Percentiles rank a stretch among this genome's conserved stretches.
phyloP scores from a whole-genome alignment of 805 yeast species.

The Cyberlindnera veronae region DNA sequence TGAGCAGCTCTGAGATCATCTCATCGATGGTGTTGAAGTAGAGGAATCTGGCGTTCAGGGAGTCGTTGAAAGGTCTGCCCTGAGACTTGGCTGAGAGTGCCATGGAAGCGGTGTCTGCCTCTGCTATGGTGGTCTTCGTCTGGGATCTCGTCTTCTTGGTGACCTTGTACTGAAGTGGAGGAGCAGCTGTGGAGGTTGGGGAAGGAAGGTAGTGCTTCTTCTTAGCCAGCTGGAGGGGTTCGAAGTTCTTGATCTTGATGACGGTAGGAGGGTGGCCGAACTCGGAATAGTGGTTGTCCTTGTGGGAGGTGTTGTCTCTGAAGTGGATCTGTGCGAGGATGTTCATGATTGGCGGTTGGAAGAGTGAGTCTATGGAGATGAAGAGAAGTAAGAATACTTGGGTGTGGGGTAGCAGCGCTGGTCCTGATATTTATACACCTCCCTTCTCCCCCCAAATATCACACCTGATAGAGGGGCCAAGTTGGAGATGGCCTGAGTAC shows the following conservation, averaged over 20 bases:
- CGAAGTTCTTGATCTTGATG: constrained; percentile 20
- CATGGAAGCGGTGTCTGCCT: too few relatives aligned
- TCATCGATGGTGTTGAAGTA: constrained; percentile 25
- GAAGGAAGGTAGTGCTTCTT: constrained; percentile 23
- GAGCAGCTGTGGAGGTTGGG: constrained; percentile 1
- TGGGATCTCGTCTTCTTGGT: constrained; percentile 13
- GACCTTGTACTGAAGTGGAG: constrained; percentile 2
- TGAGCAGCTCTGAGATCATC: constrained; percentile 20
- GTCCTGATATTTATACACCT: not conserved
- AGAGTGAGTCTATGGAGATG: not conserved
- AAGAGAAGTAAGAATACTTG: not conserved
- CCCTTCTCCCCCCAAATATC: too few relatives aligned
- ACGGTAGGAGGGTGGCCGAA: constrained; percentile 20
- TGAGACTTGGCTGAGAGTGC: constrained; percentile 14
- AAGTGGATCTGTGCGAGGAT: constrained; percentile 8
- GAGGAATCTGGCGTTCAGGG: constrained; percentile 26
- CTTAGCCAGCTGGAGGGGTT: constrained; percentile 26
- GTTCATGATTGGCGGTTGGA: constrained; percentile 6
- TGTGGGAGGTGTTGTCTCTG: constrained; percentile 1
- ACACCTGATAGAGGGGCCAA: not conserved
- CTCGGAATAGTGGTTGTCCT: not conserved
- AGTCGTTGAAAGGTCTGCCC: constrained; percentile 29
- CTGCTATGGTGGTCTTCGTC: too few relatives aligned
- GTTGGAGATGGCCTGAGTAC: not conserved
- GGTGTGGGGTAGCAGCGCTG: not conserved